These are phyloP conservation scores for Saccharomycodes ludwigii DNA, from an alignment of 805 yeast species.

Conservation along the genomic window DNA sequence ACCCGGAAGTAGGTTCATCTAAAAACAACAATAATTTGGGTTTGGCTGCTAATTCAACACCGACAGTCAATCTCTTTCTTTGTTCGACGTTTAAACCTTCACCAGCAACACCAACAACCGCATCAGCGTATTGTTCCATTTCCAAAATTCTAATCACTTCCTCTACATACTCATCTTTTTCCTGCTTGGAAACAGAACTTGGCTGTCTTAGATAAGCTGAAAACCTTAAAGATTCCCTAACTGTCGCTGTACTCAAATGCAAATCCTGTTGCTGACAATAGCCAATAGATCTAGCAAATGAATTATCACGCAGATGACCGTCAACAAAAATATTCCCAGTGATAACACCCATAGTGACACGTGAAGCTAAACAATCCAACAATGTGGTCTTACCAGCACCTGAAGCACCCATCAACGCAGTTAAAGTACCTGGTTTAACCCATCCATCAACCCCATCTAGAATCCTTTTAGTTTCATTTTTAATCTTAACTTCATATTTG, in stretches of 20 bases:
- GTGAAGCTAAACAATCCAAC: constrained; percentile 50
- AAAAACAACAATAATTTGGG: constrained; percentile 44
- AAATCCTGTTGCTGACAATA: constrained; percentile 67
- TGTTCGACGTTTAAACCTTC: constrained; percentile 51
- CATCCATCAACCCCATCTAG: constrained; percentile 56
- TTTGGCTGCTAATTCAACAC: constrained; percentile 53
- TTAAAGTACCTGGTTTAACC: constrained; percentile 65
- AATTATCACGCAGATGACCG: constrained; percentile 38
- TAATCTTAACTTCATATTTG: constrained; percentile 50
- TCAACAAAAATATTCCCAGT: constrained; percentile 50
- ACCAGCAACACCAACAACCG: constrained; percentile 58
- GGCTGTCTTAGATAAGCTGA: constrained; percentile 58
- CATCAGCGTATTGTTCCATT: constrained; percentile 53
- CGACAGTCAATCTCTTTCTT: constrained; percentile 46
- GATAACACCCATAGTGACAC: constrained; percentile 52
- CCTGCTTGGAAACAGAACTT: constrained; percentile 30
- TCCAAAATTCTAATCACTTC: constrained; percentile 48
- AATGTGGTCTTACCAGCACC: constrained; percentile 72
- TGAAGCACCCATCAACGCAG: constrained; percentile 63
- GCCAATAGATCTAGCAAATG: constrained; percentile 47
- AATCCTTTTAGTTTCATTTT: constrained; percentile 41
- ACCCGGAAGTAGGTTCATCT: constrained; percentile 58
- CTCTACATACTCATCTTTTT: constrained; percentile 51
- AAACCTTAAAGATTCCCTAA: constrained; percentile 55
- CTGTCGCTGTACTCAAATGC: constrained; percentile 49